Evolutionary conservation across 441 rosid species (phyloP), one percentile per base, ranked within the genome.

Genomic region (Erysimum cheiri): DNA sequence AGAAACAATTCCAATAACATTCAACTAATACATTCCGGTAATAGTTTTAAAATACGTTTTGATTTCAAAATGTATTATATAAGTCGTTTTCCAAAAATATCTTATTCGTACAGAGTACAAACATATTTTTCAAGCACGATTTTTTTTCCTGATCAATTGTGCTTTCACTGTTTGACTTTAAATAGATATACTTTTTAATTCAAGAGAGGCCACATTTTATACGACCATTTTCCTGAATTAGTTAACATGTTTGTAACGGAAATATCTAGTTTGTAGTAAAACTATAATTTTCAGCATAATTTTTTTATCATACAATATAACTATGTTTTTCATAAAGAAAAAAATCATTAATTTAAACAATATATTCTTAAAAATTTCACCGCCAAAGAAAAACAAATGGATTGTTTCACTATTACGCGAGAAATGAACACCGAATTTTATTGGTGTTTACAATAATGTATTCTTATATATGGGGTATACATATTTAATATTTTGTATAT

Each of bases 11-110:
- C 60, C 14, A 48, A 15, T 43, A 43, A 8, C 22, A 53, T 53
- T 14, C 22, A 6, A 19, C 19, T 17, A 22, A 14, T 67, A 39
- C 31, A 44, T 6, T 40, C 13, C 40, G 9, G 11, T 57, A 35
- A n/a, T 32, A 3, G 12, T 24, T 56, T 13, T 0, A 8, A 5
- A 33, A 36, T 36, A 39, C 60, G 52, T 9, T 3, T 61, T 12
- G 22, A 60, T 50, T 50, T 13, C 15, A 32, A 28, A 31, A 1
- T 50, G 26, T 48, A 41, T 2, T 19, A 13, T 28, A 26, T 41
- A 19, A 22, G 36, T 57, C 50, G 3, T 26, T 69, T 48, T 26
- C 64, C 19, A 47, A 26, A 26, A 66, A n/a, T n/a, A n/a, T 43
- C 33, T 55, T 8, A 26, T 2, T 49, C 50, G 60, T 60, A 36